A percentile compares a stretch with the other conserved stretches of the same genome.
Conservation (phyloP, 2,329 filamentous ascomycete species). For the Alternaria rosae region DNA sequence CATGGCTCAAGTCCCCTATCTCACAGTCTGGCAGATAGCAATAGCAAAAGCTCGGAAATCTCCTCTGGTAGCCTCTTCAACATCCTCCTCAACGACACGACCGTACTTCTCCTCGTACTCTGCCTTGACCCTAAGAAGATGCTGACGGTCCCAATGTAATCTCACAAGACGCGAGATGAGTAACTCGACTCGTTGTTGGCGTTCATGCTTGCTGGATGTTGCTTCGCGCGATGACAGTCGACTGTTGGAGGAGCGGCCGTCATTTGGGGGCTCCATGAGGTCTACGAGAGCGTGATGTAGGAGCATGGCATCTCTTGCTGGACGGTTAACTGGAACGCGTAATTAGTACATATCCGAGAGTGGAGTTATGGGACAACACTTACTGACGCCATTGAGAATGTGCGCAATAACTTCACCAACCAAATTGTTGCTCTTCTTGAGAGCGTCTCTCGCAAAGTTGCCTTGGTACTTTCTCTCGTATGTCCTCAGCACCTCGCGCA, state of each 20-base stretch:
- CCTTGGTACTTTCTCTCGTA: constrained; percentile 77
- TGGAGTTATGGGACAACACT: background rate
- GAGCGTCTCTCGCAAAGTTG: constrained; percentile 88
- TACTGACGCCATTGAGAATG: constrained; percentile 87
- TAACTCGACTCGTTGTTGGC: constrained; percentile 76
- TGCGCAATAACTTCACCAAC: constrained; percentile 94
- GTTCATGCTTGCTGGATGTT: constrained; percentile 46
- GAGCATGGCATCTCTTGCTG: constrained; percentile 89
- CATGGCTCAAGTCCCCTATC: constrained; percentile 3
- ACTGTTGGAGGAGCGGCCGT: constrained; percentile 29
- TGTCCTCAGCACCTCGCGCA: constrained; percentile 77
- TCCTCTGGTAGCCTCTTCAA: constrained; percentile 77
- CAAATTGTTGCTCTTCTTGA: constrained; percentile 88
- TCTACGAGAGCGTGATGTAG: constrained; percentile 84
- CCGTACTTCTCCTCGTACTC: constrained; percentile 83
- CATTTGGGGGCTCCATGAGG: constrained; percentile 49
- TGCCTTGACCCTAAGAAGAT: constrained; percentile 79
- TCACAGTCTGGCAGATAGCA: constrained; percentile 59
- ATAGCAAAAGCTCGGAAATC: constrained; percentile 81
- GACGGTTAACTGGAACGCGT: constrained; percentile 71
- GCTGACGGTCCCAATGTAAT: constrained; percentile 88
- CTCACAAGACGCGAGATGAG: constrained; percentile 87
- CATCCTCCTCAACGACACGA: constrained; percentile 75
- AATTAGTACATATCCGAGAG: background rate
- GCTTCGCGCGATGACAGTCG: constrained; percentile 31